Percentiles rank a stretch among this genome's conserved stretches.
Evolutionary conservation across 2,329 filamentous ascomycete species (phyloP).

Genomic region (Metarhizium humberi): DNA sequence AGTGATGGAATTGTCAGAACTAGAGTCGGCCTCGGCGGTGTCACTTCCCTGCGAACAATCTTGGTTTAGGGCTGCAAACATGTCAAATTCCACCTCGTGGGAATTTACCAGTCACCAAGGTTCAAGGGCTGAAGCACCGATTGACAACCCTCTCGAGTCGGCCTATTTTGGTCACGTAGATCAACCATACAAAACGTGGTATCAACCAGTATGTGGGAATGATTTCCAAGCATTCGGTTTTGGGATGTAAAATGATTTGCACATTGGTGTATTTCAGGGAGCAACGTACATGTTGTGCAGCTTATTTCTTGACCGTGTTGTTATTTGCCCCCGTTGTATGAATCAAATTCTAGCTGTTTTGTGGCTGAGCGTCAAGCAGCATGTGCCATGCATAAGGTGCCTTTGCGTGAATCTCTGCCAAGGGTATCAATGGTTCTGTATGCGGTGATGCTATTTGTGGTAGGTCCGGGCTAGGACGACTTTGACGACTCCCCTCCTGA

Average conservation of each 20-base stretch:
- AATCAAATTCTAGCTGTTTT: background rate
- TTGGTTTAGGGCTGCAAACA: background rate
- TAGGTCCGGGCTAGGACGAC: background rate
- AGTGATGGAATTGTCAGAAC: background rate
- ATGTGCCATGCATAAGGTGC: background rate
- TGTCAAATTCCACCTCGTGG: background rate
- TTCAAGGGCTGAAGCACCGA: background rate
- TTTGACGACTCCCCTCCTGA: constrained; percentile 16
- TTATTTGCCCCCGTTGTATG: too few species aligned
- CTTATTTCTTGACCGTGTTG: too few species aligned
- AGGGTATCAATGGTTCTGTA: background rate
- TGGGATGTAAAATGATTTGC: background rate
- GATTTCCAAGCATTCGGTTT: background rate
- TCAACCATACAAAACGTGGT: constrained; percentile 74
- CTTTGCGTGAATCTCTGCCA: background rate
- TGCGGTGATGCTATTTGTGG: background rate
- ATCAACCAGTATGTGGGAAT: constrained; percentile 45
- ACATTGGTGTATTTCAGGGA: too few species aligned
- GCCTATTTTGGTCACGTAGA: constrained; percentile 71
- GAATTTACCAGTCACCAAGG: background rate
- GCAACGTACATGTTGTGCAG: too few species aligned
- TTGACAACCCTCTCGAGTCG: constrained; percentile 60
- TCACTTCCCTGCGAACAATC: background rate
- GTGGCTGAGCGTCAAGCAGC: background rate
- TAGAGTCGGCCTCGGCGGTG: background rate